Evolutionary conservation across 2,329 filamentous ascomycete species (phyloP).

Genomic region (Botrytis hyacinthi): DNA sequence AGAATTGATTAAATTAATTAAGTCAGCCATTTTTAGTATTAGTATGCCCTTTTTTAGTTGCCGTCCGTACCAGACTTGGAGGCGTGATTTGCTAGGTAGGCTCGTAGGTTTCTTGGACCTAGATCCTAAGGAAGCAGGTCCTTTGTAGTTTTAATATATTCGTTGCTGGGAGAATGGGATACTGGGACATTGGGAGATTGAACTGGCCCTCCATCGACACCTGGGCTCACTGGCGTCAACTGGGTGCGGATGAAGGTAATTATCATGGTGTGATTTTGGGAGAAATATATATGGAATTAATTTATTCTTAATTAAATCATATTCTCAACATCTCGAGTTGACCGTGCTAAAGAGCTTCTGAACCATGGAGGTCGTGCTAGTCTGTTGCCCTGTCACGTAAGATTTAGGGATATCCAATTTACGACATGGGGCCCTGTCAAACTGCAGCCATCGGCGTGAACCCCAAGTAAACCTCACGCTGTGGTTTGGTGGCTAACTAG

Average conservation of each 20-base stretch:
- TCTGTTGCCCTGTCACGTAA: constrained; percentile 13
- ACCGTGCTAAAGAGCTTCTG: not conserved
- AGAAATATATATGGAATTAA: not conserved
- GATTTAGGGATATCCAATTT: constrained; percentile 18
- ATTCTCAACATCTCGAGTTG: not conserved
- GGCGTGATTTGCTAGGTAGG: not conserved
- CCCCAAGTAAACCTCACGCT: constrained; percentile 7
- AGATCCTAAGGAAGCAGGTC: constrained; percentile 4
- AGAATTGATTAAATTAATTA: constrained; percentile 10
- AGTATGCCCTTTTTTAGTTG: not conserved
- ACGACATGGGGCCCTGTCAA: constrained; percentile 17
- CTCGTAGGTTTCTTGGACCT: not conserved
- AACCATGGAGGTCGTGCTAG: constrained; percentile 4
- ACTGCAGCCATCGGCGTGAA: constrained; percentile 11
- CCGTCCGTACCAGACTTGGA: constrained; percentile 2
- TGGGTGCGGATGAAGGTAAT: not conserved
- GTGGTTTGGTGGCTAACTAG: constrained; percentile 14
- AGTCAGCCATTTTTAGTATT: not conserved
- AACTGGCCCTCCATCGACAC: not conserved
- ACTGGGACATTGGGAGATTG: constrained; percentile 1
- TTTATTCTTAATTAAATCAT: constrained; percentile 4
- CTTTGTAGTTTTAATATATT: not conserved
- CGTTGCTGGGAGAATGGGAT: constrained; percentile 1
- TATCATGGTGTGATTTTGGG: not conserved
- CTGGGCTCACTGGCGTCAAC: not conserved